A percentile compares a stretch with the other conserved stretches of the same genome.
These are phyloP conservation scores for Fusarium bulbicola DNA, from an alignment of 2,329 filamentous ascomycete genomes.

Conservation along the genomic window DNA sequence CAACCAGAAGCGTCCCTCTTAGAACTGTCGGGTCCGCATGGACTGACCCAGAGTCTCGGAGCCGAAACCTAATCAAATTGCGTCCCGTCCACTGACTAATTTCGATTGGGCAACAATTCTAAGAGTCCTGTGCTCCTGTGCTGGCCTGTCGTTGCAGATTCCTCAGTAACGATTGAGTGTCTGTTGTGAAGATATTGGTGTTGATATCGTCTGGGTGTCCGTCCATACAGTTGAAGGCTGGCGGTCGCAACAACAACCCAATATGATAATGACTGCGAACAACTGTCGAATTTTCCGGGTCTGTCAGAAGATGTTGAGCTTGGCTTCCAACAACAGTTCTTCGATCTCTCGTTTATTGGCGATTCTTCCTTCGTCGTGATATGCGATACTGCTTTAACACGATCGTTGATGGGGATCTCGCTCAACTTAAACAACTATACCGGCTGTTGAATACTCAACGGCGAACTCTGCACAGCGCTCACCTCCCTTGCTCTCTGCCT, in stretches of 20 bases:
- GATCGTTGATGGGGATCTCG: constrained; percentile 25
- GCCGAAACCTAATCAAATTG: constrained; percentile 13
- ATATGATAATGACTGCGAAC: neutral
- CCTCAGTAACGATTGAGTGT: neutral
- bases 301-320: neutral
- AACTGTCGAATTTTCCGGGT: neutral
- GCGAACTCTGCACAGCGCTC: constrained; percentile 20
- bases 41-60: constrained; percentile 9
- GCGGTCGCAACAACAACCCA: neutral
- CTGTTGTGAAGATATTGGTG: neutral
- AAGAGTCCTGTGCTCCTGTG: neutral
- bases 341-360: neutral
- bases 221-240: neutral
- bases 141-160: neutral
- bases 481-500: constrained; percentile 29
- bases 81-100: neutral
- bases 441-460: constrained; percentile 6
- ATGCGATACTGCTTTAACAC: constrained; percentile 1
- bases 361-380: constrained; percentile 7
- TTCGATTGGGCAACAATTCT: constrained; percentile 1
- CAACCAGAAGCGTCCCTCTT: constrained; percentile 18
- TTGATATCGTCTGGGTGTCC: neutral
- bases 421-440: constrained; percentile 35
- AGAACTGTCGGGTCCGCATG: constrained; percentile 7
- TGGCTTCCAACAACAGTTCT: neutral